Base-by-base conservation (phyloP, 306 rosid species). In the Medicago ruthenica region DNA sequence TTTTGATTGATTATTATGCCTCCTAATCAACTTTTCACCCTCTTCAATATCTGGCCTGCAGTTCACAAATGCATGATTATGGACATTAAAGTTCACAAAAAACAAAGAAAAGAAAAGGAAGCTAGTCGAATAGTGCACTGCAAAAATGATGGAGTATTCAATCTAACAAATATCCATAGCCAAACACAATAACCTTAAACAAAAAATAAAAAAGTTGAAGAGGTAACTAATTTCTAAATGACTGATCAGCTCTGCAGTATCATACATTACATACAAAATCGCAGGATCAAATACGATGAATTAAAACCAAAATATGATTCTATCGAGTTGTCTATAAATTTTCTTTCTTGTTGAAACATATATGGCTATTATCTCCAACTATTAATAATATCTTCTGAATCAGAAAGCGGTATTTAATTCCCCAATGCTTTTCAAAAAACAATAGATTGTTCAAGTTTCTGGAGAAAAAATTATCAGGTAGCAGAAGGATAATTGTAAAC, bases 21-120 rank as follows among this genome's bases (percentile, higher is more conserved):
- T 81, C 77, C 96, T 91, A 51, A 91, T 91, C 65, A 94, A 75
- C 81, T 92, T 94, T 84, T 94, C 98, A 71, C 97, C 98, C 80
- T 94, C 98, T 79, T 94, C 97, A 75, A 87, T 83, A 71, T 92
- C 97, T 21, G 97, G 97, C 80, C 98, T 94, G 85, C 83, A 75
- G 6, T 77, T 80, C 79, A 77, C 39, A 77, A 31, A 61, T 9
- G 17, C 55, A 69, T 22, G 20, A 44, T 41, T 47, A 40, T 67
- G 47, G 67, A 60, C 75, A 62, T 39, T 37, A 4, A 64, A 40
- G 72, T n/a, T 41, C 22, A 15, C 27, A 39, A 59, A 63, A 58
- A 62, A 13, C 1, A 36, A n/a, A n/a, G 16, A 67, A 50, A 44
- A 67, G 4, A 67, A 50, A n/a, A 67, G 2, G 76, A 39, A 22